These are phyloP conservation scores for Elsinoe perseae DNA, from an alignment of 2,329 filamentous ascomycete genomes.

Conservation along the genomic window DNA sequence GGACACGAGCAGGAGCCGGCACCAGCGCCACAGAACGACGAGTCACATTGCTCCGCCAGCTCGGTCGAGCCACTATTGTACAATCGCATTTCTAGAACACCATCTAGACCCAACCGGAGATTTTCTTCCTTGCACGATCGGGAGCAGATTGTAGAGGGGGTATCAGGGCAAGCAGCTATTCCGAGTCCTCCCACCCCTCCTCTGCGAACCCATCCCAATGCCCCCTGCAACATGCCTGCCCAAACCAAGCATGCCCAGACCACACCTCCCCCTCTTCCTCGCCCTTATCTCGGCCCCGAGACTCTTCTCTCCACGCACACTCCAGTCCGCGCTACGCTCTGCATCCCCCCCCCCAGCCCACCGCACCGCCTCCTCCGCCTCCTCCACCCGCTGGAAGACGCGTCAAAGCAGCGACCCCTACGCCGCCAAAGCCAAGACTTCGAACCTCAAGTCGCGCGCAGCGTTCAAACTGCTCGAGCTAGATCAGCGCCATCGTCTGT, in stretches of 20 bases:
- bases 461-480: conserved; percentile 93
- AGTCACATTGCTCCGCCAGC: neutral
- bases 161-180: neutral
- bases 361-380: conserved; percentile 36
- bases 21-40: neutral
- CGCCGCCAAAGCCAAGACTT: conserved; percentile 65
- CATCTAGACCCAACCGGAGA: neutral
- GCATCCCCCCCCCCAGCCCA: conserved; percentile 25
- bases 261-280: neutral
- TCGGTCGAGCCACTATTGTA: neutral
- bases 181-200: neutral
- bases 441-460: conserved; percentile 78
- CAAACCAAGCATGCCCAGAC: too few species aligned
- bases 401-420: conserved; percentile 69
- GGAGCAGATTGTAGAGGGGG: neutral
- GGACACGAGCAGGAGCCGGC: neutral
- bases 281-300: neutral
- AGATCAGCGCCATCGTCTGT: conserved; percentile 71
- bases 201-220: neutral
- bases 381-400: conserved; percentile 72
- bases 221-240: neutral
- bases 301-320: neutral
- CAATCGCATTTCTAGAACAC: neutral
- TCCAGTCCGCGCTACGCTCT: conserved; percentile 23
- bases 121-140: neutral